Base-by-base conservation (phyloP, 2,329 filamentous ascomycete species). In the Trichoderma brevicompactum region DNA sequence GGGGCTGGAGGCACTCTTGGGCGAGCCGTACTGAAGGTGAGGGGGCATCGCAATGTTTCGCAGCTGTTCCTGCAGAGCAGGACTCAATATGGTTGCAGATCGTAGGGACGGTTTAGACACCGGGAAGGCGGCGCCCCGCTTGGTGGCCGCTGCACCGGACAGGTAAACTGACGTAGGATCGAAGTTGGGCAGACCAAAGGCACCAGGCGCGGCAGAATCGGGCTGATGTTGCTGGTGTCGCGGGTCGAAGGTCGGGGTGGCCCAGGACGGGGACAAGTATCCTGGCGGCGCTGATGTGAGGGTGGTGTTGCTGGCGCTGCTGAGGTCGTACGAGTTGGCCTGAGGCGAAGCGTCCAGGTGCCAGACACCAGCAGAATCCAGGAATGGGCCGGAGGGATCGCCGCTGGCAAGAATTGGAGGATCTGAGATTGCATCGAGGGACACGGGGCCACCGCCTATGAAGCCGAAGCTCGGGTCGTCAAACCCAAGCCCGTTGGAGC, bases 11-110 rank as follows among this genome's bases (percentile, higher is more conserved):
- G 83, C 83, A 73, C 84, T 86, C 74, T 81, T 83, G 36, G 85
- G 85, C 44, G 84, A 86, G 67, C 84, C 80, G 69, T 88, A 89
- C 69, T 85, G 84, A 17, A 88, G 80, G 69, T 87, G 84, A 28
- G 83, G 78, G 13, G 87, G 87, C 86, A 89, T 89, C 69, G 86
- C 87, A 72, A 89, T 88, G 68, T 81, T 86, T 69, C 83, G 84
- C 53, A 89, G 78, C 72, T 85, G 83, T 72, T 88, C 85, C 72
- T 87, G 84, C 73, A 87, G 82, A 28, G 85, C 85, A 38, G 82
- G 82, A 41, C 85, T 88, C 63, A 89, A 77, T 34, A 73, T 70
- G 46, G 72, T 70, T 28, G 73, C 67, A 28, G 72, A 62, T 53
- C 70, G 68, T 54, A 70, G 68, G 23, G 69, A 68, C 19, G 67